These are phyloP conservation scores for Mucor lusitanicus DNA, from an alignment of 371 early-diverging fungal species.

Conservation along the genomic window DNA sequence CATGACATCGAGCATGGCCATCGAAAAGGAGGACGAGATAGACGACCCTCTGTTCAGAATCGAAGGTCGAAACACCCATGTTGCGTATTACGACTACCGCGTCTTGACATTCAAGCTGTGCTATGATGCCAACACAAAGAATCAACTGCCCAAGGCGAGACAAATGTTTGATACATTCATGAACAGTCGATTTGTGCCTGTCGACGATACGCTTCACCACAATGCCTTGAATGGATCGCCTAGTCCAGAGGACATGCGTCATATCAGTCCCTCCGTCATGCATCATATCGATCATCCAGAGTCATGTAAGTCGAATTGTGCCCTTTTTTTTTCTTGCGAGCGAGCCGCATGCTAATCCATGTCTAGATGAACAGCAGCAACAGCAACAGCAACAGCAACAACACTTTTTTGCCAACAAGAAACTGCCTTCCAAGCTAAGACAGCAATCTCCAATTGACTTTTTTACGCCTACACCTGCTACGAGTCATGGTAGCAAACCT, in stretches of 20 bases:
- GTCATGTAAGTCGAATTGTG: slow-evolving; percentile 20
- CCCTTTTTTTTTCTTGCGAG: background rate
- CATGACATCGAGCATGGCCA: background rate
- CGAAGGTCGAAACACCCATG: slow-evolving; percentile 7
- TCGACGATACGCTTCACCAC: slow-evolving; percentile 24
- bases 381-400: slow-evolving; percentile 2
- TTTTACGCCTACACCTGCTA: background rate
- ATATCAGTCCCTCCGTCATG: slow-evolving; percentile 31
- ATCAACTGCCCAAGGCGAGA: slow-evolving; percentile 9
- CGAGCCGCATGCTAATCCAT: background rate
- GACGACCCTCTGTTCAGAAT: slow-evolving; percentile 4
- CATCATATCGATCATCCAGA: slow-evolving; percentile 30
- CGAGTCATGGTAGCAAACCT: background rate
- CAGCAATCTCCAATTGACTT: slow-evolving; percentile 1
- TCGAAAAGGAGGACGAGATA: background rate
- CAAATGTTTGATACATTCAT: slow-evolving; percentile 26
- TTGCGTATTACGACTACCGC: slow-evolving; percentile 8
- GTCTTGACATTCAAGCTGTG: slow-evolving; percentile 20
- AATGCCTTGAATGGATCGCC: slow-evolving; percentile 21
- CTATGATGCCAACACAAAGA: slow-evolving; percentile 22
- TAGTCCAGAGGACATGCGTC: slow-evolving; percentile 23
- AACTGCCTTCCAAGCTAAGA: background rate
- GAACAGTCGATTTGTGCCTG: slow-evolving; percentile 22
- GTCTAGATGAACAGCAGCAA: background rate
- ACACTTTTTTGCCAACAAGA: slow-evolving; percentile 5